Base-by-base conservation (phyloP, 352 stramenopile species). In the Ophiocytium majus region DNA sequence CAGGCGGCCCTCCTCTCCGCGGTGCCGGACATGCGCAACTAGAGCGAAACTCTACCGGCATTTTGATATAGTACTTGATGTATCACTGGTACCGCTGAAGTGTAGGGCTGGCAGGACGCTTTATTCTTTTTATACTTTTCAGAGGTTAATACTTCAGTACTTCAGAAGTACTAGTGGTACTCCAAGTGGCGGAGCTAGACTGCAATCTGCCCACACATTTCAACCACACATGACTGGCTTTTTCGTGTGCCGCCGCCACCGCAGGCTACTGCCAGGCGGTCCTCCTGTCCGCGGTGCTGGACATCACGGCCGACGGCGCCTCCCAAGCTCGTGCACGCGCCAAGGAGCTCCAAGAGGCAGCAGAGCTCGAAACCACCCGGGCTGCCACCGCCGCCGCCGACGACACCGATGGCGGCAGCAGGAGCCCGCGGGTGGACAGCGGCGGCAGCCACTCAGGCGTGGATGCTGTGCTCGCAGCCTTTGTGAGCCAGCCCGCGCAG, bases 191-290 rank as follows among this genome's bases (percentile, higher is more conserved):
- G n/a, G n/a, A n/a, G n/a, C n/a, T n/a, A n/a, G n/a, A n/a, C n/a
- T n/a, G n/a, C n/a, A n/a, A n/a, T n/a, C n/a, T n/a, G n/a, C n/a
- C n/a, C n/a, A n/a, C n/a, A n/a, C n/a, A n/a, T n/a, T n/a, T n/a
- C n/a, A n/a, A n/a, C n/a, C n/a, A n/a, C n/a, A n/a, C n/a, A n/a
- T n/a, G n/a, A n/a, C n/a, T n/a, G n/a, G n/a, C n/a, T n/a, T n/a
- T n/a, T n/a, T n/a, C n/a, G n/a, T n/a, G n/a, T n/a, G n/a, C n/a
- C n/a, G 19, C 57, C 28, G 57, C 57, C 28, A 23, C 32, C 14
- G 5, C 66, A 78, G 66, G 66, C 32, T 78, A 78, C 35, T 78
- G 66, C 66, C 35, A 43, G 66, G 66, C 66, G 5, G 14, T 78
- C 5, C 32, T 78, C 32, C 17, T 78, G 5, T 78, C 66, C 5